phyloP scores from a whole-genome alignment of 2,329 filamentous ascomycete species.

The Cladosporium sp. region DNA sequence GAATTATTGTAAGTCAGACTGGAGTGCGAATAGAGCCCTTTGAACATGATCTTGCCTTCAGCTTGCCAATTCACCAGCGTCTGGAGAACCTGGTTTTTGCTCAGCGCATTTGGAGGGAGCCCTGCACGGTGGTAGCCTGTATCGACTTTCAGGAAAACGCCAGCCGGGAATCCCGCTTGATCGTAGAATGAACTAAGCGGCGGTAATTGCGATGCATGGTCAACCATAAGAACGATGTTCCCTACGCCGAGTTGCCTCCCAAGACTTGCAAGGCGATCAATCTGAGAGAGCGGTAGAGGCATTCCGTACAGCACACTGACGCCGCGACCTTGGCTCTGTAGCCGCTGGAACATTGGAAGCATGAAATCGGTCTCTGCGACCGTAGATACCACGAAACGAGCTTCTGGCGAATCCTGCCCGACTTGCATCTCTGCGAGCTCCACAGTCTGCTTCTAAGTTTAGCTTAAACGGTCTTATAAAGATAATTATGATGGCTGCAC shows the following conservation, averaged over 20 bases:
- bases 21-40: neutral
- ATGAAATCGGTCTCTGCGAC: slow-evolving; percentile 68
- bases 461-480: too few relatives aligned
- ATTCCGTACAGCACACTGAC: slow-evolving; percentile 43
- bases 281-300: slow-evolving; percentile 63
- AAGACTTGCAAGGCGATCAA: slow-evolving; percentile 61
- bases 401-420: neutral
- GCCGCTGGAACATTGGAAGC: slow-evolving; percentile 57
- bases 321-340: slow-evolving; percentile 56
- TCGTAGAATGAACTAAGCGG: neutral
- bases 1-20: neutral
- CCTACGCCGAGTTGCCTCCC: slow-evolving; percentile 36
- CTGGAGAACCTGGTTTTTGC: neutral
- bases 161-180: neutral
- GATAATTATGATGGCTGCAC: too few relatives aligned
- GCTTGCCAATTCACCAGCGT: neutral
- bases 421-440: too few relatives aligned
- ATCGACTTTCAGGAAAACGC: neutral
- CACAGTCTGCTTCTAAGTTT: too few relatives aligned
- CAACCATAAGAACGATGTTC: neutral
- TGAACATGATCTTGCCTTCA: neutral
- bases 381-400: slow-evolving; percentile 44
- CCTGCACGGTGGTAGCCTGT: neutral
- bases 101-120: neutral
- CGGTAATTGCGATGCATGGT: neutral